phyloP scores from a whole-genome alignment of 2,329 filamentous ascomycete genomes.

The Biscogniauxia mediterranea region DNA sequence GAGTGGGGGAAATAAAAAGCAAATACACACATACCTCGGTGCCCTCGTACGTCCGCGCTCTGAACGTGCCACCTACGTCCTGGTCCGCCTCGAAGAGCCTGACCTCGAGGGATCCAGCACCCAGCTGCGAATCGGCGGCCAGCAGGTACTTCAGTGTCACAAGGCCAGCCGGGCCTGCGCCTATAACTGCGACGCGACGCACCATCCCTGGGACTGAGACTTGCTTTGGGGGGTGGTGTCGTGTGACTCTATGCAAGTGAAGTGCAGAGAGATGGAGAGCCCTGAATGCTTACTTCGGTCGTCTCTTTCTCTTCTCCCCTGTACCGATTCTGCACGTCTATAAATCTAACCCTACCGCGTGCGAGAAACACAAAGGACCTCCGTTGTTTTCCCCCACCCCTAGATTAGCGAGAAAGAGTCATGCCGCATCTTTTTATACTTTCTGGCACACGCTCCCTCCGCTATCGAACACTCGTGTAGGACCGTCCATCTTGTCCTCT shows the following conservation, averaged over 20 bases:
- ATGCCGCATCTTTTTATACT: neutral
- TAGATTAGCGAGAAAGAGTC: too few relatives aligned
- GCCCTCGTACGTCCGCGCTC: slow-evolving; percentile 43
- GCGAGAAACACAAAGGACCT: neutral
- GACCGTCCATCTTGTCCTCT: neutral
- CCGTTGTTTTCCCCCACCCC: too few relatives aligned
- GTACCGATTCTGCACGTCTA: slow-evolving; percentile 8
- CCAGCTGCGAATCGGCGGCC: slow-evolving; percentile 30
- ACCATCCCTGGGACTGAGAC: slow-evolving; percentile 8
- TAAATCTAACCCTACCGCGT: slow-evolving; percentile 18
- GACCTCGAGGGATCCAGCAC: slow-evolving; percentile 37
- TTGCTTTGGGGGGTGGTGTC: neutral
- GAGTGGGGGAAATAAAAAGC: neutral
- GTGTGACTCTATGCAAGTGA: slow-evolving; percentile 14
- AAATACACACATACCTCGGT: slow-evolving; percentile 33
- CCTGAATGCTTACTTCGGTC: neutral
- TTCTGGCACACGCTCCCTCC: neutral
- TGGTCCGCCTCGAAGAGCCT: slow-evolving; percentile 41
- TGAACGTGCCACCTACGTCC: slow-evolving; percentile 42
- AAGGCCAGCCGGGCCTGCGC: slow-evolving; percentile 37
- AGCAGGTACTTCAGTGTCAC: slow-evolving; percentile 39
- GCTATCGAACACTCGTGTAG: neutral
- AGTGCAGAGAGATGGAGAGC: neutral
- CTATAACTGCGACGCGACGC: slow-evolving; percentile 37
- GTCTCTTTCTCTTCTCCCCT: neutral